phyloP scores from a whole-genome alignment of 768 basidiomycete genomes.

The Baorangia bicolor region DNA sequence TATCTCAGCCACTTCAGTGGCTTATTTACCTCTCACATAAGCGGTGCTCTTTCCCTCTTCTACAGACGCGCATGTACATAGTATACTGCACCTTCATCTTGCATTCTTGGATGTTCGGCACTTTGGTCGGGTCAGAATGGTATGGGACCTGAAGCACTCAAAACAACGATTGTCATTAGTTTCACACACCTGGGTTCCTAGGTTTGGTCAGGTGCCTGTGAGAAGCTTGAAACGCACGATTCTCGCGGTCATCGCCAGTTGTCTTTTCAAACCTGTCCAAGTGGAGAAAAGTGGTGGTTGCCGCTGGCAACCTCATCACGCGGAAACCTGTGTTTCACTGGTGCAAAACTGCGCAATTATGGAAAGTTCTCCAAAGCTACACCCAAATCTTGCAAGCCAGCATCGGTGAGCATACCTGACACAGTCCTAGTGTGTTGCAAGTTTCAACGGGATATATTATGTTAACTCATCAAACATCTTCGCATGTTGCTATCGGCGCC shows the following conservation, averaged over 20 bases:
- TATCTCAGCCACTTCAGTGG: background rate
- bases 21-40: background rate
- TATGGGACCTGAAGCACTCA: no score
- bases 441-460: background rate
- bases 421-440: background rate
- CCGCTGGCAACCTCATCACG: background rate
- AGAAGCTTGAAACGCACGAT: conserved; percentile 1
- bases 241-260: no score
- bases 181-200: no score
- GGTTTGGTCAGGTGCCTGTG: background rate
- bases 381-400: background rate
- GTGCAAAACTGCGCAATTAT: background rate
- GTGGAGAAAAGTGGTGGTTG: background rate
- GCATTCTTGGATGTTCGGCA: background rate
- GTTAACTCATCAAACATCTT: no score
- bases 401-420: no score
- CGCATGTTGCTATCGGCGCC: background rate
- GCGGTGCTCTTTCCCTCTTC: background rate
- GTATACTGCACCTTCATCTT: background rate
- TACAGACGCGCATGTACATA: background rate
- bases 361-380: background rate
- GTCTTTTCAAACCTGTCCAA: background rate
- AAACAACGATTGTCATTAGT: no score
- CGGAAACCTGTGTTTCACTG: background rate
- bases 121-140: no score